Evolutionary conservation across 495 filamentous ascomycete genomes (phyloP), one percentile per base, ranked within the genome.

Genomic region (Monascus purpureus): DNA sequence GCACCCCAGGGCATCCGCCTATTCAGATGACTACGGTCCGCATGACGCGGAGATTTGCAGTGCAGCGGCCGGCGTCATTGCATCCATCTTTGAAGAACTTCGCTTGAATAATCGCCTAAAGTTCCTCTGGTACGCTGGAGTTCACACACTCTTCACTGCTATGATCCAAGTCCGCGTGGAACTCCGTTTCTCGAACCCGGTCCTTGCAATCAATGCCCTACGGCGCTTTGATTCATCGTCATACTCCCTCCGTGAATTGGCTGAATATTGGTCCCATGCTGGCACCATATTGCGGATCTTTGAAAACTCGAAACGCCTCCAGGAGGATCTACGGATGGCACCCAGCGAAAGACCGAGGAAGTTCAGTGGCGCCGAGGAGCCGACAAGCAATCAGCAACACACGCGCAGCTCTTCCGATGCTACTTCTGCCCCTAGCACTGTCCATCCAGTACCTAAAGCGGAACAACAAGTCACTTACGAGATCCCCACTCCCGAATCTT

Each of bases 81-180:
- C 53, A 15, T 64, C 59, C 14, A 70, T 73, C 36, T 61, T 62
- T 35, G 55, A 59, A 22, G 56, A 61, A 39, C 50, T 71, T 14
- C 53, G 65, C 9, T 31, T 61, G n/a, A 59, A 67, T 26, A 65
- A 68, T 31, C 55, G 57, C n/a, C 41, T 63, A 35, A 62, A 58
- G 30, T 61, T 47, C 40, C 44, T 65, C 4, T 66, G 61, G 63
- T 62, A 60, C 38, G 61, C 61, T 13, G 58, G 56, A 6, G 57
- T 67, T 5, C 54, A 63, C 30, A 61, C 57, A 1, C 41, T 65
- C 11, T 65, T 67, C 36, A 65, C 61, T 12, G 61, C 61, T 25
- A 63, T 67, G 58, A 64, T 67, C 18, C 60, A 65, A 49, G 57
- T 67, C 4, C 53, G 59, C n/a, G 59, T 62, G 5, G 60, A 67